Evolutionary conservation across 306 rosid species (phyloP).

Genomic region (Elaeagnus macrophylla): DNA sequence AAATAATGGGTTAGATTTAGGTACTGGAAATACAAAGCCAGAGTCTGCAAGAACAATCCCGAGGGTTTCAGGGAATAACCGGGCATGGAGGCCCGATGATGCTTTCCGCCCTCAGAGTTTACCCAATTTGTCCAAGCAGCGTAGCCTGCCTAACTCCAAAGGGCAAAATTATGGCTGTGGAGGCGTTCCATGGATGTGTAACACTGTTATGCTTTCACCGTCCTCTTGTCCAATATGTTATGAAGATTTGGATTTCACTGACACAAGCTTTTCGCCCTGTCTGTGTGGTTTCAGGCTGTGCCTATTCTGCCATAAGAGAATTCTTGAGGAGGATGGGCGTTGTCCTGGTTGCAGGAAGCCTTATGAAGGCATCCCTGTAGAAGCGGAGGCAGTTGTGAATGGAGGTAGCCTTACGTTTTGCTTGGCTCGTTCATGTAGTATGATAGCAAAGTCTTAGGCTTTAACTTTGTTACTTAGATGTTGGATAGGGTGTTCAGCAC

Average conservation of each 20-base stretch:
- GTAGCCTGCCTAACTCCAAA: constrained; percentile 54
- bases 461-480: constrained; percentile 34
- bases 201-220: constrained; percentile 30
- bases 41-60: constrained; percentile 28
- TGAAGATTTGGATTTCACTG: constrained; percentile 89
- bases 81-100: constrained; percentile 93
- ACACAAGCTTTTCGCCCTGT: constrained; percentile 80
- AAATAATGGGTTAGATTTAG: constrained; percentile 20
- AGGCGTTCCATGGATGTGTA: constrained; percentile 46
- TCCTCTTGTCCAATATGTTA: constrained; percentile 81
- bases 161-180: constrained; percentile 36
- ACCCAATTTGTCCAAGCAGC: constrained; percentile 80
- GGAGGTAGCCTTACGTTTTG: constrained; percentile 55
- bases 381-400: constrained; percentile 50
- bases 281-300: constrained; percentile 88
- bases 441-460: constrained; percentile 66
- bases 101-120: constrained; percentile 83
- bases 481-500: constrained; percentile 55
- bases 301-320: constrained; percentile 97
- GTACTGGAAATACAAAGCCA: constrained; percentile 24
- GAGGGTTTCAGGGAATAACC: constrained; percentile 34
- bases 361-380: constrained; percentile 45
- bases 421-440: constrained; percentile 76
- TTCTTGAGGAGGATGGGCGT: constrained; percentile 82
- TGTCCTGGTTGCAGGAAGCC: constrained; percentile 98